These are phyloP conservation scores for Botryosphaeria dothidea DNA, from an alignment of 2,329 filamentous ascomycete genomes.

Conservation along the genomic window DNA sequence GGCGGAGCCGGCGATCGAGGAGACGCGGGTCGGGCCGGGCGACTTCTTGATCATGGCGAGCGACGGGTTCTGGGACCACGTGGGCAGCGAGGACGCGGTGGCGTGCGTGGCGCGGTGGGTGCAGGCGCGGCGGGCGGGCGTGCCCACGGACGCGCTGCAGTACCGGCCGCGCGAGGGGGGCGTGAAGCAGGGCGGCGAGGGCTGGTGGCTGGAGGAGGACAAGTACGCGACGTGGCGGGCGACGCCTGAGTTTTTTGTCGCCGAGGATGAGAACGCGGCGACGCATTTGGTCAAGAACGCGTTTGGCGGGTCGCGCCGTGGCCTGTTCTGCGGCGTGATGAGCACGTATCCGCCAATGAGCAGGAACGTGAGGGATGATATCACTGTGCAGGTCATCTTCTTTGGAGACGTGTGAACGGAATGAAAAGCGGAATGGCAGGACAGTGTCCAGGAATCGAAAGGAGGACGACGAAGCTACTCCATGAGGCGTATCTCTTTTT, in stretches of 20 bases:
- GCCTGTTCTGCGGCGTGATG: conserved; percentile 42
- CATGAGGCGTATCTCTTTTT: too few species aligned
- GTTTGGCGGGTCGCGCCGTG: conserved; percentile 49
- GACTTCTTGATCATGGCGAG: conserved; percentile 67
- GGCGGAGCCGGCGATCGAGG: conserved; percentile 65
- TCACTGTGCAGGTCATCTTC: conserved; percentile 55
- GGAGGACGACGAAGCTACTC: too few species aligned
- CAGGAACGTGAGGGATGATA: conserved; percentile 51
- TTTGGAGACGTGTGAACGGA: conserved; percentile 43
- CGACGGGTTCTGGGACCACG: conserved; percentile 67
- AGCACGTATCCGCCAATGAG: conserved; percentile 34
- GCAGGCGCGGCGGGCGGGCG: conserved; percentile 32
- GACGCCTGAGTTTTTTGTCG: conserved; percentile 46
- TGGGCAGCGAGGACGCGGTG: conserved; percentile 60
- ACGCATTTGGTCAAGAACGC: conserved; percentile 56
- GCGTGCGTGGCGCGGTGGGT: conserved; percentile 60
- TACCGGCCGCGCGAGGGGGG: background rate
- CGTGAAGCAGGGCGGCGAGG: background rate
- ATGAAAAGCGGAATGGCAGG: background rate
- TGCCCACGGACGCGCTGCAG: background rate
- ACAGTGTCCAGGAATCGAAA: too few species aligned
- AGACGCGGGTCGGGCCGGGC: conserved; percentile 45
- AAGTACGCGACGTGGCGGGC: conserved; percentile 40
- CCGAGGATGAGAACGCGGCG: conserved; percentile 55
- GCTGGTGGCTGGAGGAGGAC: conserved; percentile 27